Percentiles rank a stretch among this genome's conserved stretches.
phyloP scores from a whole-genome alignment of 148 eudicot genomes.

The Hydrangea macrophylla region DNA sequence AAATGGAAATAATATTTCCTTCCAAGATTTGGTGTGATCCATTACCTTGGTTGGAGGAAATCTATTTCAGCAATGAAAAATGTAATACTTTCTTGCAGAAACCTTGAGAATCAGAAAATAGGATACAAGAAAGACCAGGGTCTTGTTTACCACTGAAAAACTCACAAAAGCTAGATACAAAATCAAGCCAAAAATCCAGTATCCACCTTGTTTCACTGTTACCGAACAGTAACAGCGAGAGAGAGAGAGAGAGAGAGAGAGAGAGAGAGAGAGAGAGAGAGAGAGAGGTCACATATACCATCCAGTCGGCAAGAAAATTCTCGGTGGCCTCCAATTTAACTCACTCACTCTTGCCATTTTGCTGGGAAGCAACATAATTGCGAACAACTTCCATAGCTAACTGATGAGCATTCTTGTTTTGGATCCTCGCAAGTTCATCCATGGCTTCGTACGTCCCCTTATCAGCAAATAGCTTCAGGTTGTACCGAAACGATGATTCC shows the following conservation, averaged over 20 bases:
- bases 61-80: not conserved
- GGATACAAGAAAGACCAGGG: not conserved
- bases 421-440: conserved; percentile 63
- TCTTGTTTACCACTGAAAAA: not conserved
- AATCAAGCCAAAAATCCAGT: not conserved
- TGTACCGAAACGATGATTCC: conserved; percentile 32
- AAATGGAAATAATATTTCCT: no score
- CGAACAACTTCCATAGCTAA: conserved; percentile 74
- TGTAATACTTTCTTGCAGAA: not conserved
- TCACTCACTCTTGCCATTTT: conserved; percentile 58
- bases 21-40: no score
- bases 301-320: not conserved
- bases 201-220: conserved; percentile 16
- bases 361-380: conserved; percentile 57
- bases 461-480: conserved; percentile 73
- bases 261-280: conserved; percentile 6
- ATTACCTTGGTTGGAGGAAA: no score
- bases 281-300: not conserved
- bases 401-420: conserved; percentile 79
- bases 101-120: not conserved
- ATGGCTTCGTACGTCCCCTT: conserved; percentile 65
- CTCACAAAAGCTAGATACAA: not conserved
- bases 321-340: not conserved
- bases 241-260: not conserved
- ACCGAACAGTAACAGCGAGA: conserved; percentile 35